Evolutionary conservation across 208 protist genomes (phyloP).

Genomic region (Crithidia bombi): DNA sequence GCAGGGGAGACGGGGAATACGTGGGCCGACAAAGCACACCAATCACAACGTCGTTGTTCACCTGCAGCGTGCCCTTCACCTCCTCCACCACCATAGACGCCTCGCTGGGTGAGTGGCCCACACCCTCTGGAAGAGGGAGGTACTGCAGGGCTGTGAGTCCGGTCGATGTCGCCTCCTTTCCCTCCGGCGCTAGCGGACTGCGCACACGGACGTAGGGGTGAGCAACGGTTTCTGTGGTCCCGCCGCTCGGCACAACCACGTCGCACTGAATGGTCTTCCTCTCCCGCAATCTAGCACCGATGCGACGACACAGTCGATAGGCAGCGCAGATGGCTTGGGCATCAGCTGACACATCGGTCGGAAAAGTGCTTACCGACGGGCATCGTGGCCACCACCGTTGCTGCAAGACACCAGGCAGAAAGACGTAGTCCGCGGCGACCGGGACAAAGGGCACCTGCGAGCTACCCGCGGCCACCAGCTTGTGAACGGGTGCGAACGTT

Average conservation of each 20-base stretch:
- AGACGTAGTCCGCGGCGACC: constrained; percentile 27
- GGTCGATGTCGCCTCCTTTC: background rate
- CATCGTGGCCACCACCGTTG: constrained; percentile 14
- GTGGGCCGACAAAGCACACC: constrained; percentile 25
- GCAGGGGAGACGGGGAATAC: background rate
- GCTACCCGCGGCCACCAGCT: constrained; percentile 32
- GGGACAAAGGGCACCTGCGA: constrained; percentile 43
- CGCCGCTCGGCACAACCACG: background rate
- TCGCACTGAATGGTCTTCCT: constrained; percentile 20
- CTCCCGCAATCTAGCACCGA: background rate
- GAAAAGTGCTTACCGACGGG: background rate
- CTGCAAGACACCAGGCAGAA: constrained; percentile 18
- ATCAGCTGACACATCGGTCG: background rate
- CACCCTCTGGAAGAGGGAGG: constrained; percentile 4
- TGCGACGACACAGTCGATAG: constrained; percentile 15
- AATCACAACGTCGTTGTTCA: constrained; percentile 66
- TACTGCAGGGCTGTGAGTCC: constrained; percentile 3
- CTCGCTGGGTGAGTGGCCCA: background rate
- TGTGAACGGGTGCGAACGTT: constrained; percentile 44
- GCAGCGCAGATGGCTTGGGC: constrained; percentile 7
- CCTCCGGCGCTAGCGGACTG: constrained; percentile 21
- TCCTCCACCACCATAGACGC: constrained; percentile 20
- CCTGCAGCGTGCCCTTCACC: constrained; percentile 34
- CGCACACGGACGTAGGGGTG: constrained; percentile 19
- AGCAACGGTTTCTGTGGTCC: background rate